Conservation (phyloP, 768 basidiomycete species). For the Cystobasidium tubakii region DNA sequence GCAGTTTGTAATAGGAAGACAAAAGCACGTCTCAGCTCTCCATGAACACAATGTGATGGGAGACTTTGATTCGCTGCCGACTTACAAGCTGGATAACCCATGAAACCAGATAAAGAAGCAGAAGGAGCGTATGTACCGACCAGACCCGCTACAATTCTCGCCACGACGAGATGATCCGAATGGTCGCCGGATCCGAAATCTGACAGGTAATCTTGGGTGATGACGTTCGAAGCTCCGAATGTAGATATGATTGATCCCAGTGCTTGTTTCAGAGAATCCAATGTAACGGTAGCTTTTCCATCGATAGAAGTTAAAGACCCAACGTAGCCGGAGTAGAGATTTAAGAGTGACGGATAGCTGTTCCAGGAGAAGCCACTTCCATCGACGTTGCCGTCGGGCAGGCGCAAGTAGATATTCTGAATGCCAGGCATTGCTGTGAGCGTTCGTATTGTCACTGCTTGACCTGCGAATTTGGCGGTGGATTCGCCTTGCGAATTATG, state of each 20-base stretch:
- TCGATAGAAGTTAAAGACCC: neutral
- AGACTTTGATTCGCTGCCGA: no score
- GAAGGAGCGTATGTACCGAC: neutral
- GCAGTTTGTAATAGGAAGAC: neutral
- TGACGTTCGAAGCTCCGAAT: neutral
- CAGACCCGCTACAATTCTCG: neutral
- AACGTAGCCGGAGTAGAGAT: conserved; percentile 34
- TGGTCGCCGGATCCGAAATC: conserved; percentile 32
- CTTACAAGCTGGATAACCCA: neutral
- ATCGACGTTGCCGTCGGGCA: conserved; percentile 21
- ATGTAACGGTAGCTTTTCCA: conserved; percentile 18
- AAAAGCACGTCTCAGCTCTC: no score
- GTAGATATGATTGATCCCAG: conserved; percentile 28
- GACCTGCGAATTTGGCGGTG: conserved; percentile 23
- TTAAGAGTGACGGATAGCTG: conserved; percentile 30
- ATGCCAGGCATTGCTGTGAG: neutral
- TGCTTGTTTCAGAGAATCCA: neutral
- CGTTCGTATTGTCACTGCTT: conserved; percentile 17
- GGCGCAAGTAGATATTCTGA: conserved; percentile 3
- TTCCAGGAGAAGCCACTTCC: neutral
- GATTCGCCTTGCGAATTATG: neutral
- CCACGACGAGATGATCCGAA: conserved; percentile 30
- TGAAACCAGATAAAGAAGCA: neutral
- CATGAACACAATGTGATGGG: no score
- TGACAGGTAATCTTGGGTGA: conserved; percentile 26